Base-by-base conservation (phyloP, 768 basidiomycete species). In the Suillus brevipes region DNA sequence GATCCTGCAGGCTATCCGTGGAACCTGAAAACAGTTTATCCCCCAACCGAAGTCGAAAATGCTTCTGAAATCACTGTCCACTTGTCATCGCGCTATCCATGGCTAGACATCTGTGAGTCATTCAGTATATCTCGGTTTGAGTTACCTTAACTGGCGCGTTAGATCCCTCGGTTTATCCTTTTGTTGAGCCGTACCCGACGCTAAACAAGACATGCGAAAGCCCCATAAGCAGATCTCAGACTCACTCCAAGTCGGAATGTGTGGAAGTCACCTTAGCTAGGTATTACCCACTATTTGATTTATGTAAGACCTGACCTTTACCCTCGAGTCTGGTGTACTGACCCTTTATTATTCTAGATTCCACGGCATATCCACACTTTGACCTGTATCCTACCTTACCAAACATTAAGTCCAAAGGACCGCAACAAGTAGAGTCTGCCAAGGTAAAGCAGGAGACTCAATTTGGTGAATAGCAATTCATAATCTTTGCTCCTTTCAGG, bases 341-440 rank as follows among this genome's bases (percentile, higher is more conserved):
- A 57, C 14, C 20, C 9, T 37, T 31, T n/a, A 18, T 36, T 20
- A 18, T 36, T 20, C 25, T 57, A 69, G 66, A 79, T 70, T 73
- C 76, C 6, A 69, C 71, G 1, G 67, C 75, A 2, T 84, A 84
- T 72, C 82, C 78, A 42, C 61, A 75, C 66, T 75, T 80, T 59
- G 66, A 77, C 23, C 43, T 70, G 63, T 64, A 69, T 57, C 66
- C 62, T 28, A 34, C 62, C 45, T 53, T 65, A 40, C 67, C 70
- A 62, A 7, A 31, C 12, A 31, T 59, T 12, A 36, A 20, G 36
- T 23, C 25, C 18, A 4, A 16, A 40, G 12, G 25, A 42, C 42
- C 25, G 6, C 58, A 40, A n/a, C 25, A 42, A 42, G 18, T 42
- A 40, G 57, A 28, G 9, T 28, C 25, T 31, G 18, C 12, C 58